These are phyloP conservation scores for Fusarium phyllophilum DNA, from an alignment of 2,329 filamentous ascomycete species.

Conservation along the genomic window DNA sequence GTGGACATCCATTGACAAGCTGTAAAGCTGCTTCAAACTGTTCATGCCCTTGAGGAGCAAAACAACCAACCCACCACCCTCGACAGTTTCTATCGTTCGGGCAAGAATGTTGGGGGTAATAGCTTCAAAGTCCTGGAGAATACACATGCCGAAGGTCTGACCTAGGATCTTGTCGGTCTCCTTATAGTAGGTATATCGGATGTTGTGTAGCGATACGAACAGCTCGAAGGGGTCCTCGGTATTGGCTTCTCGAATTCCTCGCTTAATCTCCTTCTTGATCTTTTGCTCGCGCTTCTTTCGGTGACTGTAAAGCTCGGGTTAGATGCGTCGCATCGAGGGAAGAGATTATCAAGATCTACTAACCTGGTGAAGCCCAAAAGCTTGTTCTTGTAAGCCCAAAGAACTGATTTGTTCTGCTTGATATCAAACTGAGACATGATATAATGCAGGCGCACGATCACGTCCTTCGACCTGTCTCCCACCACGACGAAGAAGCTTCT, in stretches of 20 bases:
- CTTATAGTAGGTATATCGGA: slow-evolving; percentile 99
- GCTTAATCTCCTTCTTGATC: slow-evolving; percentile 98
- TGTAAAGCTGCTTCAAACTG: slow-evolving; percentile 97
- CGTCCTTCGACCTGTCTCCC: slow-evolving; percentile 90
- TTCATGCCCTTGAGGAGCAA: slow-evolving; percentile 95
- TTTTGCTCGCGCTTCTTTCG: slow-evolving; percentile 98
- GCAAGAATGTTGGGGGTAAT: slow-evolving; percentile 97
- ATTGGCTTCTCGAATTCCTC: slow-evolving; percentile 91
- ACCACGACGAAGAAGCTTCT: slow-evolving; percentile 98
- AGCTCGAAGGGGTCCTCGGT: slow-evolving; percentile 95
- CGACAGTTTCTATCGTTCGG: slow-evolving; percentile 95
- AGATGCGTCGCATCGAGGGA: slow-evolving; percentile 21
- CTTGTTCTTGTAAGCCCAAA: slow-evolving; percentile 99
- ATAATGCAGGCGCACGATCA: slow-evolving; percentile 92
- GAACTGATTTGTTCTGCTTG: slow-evolving; percentile 88
- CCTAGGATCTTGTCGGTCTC: slow-evolving; percentile 98
- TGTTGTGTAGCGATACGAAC: slow-evolving; percentile 95
- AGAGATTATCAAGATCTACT: slow-evolving; percentile 17
- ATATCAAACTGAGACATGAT: slow-evolving; percentile 91
- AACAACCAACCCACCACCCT: slow-evolving; percentile 92
- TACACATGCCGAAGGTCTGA: slow-evolving; percentile 98
- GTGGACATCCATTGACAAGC: slow-evolving; percentile 97
- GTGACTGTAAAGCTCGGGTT: slow-evolving; percentile 65
- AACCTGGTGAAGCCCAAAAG: slow-evolving; percentile 88
- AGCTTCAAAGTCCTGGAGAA: slow-evolving; percentile 97